Conservation (phyloP, 352 stramenopile genomes). For the Pythium insidiosum region DNA sequence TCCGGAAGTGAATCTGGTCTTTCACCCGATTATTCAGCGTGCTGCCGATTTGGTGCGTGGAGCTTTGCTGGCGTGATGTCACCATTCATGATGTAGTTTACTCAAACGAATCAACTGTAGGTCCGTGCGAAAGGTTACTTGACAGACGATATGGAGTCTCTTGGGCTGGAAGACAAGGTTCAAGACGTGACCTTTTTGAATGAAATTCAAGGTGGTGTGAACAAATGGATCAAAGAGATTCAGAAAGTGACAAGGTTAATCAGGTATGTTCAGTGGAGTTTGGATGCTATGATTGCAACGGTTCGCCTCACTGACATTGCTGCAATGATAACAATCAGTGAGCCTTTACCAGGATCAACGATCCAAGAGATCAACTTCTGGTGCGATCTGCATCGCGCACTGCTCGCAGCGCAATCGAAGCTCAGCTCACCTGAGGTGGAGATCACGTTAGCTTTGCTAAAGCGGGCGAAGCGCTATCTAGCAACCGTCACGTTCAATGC, state of each 20-base stretch:
- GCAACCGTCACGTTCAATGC: conserved; percentile 88
- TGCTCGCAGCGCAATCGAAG: conserved; percentile 82
- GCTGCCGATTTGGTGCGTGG: conserved; percentile 43
- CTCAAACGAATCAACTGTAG: conserved; percentile 7
- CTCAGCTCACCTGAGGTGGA: conserved; percentile 86
- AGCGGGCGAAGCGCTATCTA: conserved; percentile 88
- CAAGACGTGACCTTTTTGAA: conserved; percentile 82
- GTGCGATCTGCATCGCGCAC: conserved; percentile 85
- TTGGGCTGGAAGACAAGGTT: conserved; percentile 77
- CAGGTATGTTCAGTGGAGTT: conserved; percentile 22
- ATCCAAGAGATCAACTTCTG: conserved; percentile 96
- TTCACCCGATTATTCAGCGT: conserved; percentile 82
- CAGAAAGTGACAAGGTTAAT: conserved; percentile 90
- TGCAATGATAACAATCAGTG: conserved; percentile 17
- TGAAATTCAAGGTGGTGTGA: conserved; percentile 84
- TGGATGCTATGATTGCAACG: neutral
- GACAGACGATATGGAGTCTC: conserved; percentile 70
- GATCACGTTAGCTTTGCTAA: conserved; percentile 87
- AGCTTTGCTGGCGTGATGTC: too few relatives aligned
- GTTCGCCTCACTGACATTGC: neutral
- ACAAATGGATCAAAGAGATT: conserved; percentile 94
- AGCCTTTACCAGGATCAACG: conserved; percentile 78
- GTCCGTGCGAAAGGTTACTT: conserved; percentile 64
- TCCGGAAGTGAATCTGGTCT: conserved; percentile 86
- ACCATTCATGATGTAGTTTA: neutral